These are phyloP conservation scores for Lactifluus volemus DNA, from an alignment of 768 basidiomycete genomes.

Conservation along the genomic window DNA sequence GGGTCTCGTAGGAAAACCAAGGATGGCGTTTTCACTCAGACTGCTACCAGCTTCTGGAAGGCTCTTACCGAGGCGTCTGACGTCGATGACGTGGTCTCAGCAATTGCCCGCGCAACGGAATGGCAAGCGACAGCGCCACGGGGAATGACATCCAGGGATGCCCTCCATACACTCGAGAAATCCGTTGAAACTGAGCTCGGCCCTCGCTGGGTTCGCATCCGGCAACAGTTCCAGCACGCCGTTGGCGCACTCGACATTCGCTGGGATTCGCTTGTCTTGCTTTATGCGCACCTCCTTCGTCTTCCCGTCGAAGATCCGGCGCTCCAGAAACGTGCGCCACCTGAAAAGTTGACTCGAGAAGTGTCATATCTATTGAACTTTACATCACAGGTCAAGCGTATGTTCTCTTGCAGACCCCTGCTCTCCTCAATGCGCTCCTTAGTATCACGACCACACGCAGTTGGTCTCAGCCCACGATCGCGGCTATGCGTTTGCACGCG, in stretches of 20 bases:
- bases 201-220: conserved; percentile 46
- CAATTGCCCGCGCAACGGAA: conserved; percentile 57
- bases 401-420: conserved; percentile 63
- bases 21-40: conserved; percentile 75
- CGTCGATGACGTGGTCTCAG: conserved; percentile 61
- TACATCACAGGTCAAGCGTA: conserved; percentile 51
- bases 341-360: background rate
- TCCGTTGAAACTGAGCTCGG: conserved; percentile 41
- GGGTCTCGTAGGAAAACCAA: conserved; percentile 83
- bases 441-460: conserved; percentile 78
- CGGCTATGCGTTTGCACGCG: conserved; percentile 75
- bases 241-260: conserved; percentile 30
- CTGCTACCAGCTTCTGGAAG: conserved; percentile 86
- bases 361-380: background rate
- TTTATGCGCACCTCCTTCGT: conserved; percentile 83
- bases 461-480: conserved; percentile 77
- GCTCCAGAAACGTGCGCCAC: conserved; percentile 50
- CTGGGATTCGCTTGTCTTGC: conserved; percentile 54
- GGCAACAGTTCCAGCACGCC: conserved; percentile 30
- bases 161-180: conserved; percentile 42
- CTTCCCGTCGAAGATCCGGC: conserved; percentile 41
- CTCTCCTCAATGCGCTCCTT: conserved; percentile 70
- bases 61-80: conserved; percentile 70
- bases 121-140: conserved; percentile 41
- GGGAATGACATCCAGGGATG: conserved; percentile 21